Evolutionary conservation across 345 rosid species (phyloP), one percentile per base, ranked within the genome.

Genomic region (Arabis hirsuta): DNA sequence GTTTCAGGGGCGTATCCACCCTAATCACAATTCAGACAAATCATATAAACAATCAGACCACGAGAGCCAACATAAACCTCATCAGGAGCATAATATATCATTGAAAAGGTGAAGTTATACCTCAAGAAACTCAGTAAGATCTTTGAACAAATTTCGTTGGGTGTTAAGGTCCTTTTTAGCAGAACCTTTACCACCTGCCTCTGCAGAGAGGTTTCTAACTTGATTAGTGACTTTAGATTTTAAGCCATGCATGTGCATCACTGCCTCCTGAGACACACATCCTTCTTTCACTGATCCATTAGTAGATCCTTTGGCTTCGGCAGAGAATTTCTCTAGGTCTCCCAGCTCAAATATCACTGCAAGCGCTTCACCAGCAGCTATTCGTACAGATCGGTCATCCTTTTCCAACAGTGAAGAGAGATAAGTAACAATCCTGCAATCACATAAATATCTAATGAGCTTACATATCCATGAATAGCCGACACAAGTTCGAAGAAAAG

Each of bases 101-200:
- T 5, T 6, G 52, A 55, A 55, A 55, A 62, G 39, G 24, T 39
- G 60, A 39, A 20, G 6, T 4, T 32, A 16, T 76, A 70, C 80
- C 96, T 90, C 96, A 41, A 95, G 84, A 75, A 79, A 87, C 63
- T 90, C 97, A 67, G 87, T 63, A 22, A 95, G 76, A 76, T 91
- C 97, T 84, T 80, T 90, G 72, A 95, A 95, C 58, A 88, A 70
- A 79, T 86, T 90, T 12, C 99, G 78, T 80, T 95, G 99, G 73
- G 71, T 87, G 78, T 76, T 88, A 48, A 95, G 98, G 77, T 88
- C 94, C 80, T 91, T 91, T 89, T 95, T 95, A 31, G 85, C 82
- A 24, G 97, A 87, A 65, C 99, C 98, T 79, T 88, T 95, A 64
- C 98, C 99, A 43, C 88, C 96, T 8, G 99, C 99, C 83, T 91